Conservation (phyloP, 1,139 yeast genomes). For the Spathaspora sp. region DNA sequence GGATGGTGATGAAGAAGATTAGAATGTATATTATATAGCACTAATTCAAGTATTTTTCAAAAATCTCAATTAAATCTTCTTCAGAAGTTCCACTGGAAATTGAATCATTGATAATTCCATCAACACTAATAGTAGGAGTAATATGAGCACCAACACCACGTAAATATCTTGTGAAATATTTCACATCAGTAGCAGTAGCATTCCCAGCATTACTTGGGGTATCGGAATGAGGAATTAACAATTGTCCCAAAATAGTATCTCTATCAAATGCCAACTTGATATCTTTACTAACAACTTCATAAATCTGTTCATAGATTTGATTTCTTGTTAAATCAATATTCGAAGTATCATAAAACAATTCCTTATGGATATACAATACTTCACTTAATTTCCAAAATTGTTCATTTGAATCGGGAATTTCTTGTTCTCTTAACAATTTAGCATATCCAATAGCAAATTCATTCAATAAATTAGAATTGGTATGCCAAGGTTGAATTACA, state of each 20-base stretch:
- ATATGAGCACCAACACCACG: constrained; percentile 81
- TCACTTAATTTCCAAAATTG: constrained; percentile 65
- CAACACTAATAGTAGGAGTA: constrained; percentile 77
- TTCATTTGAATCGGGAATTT: constrained; percentile 20
- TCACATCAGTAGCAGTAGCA: constrained; percentile 58
- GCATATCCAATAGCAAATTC: constrained; percentile 77
- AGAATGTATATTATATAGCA: constrained; percentile 1
- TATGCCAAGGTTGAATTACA: constrained; percentile 87
- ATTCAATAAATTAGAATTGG: constrained; percentile 62
- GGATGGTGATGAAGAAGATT: constrained; percentile 5
- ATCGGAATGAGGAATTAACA: constrained; percentile 25
- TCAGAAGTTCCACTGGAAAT: constrained; percentile 40
- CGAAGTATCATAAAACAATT: constrained; percentile 61
- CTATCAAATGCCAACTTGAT: constrained; percentile 36
- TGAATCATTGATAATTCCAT: constrained; percentile 55
- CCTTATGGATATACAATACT: constrained; percentile 53
- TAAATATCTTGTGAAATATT: constrained; percentile 69
- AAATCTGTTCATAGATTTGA: constrained; percentile 55
- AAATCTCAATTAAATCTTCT: constrained; percentile 31
- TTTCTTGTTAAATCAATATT: constrained; percentile 54
- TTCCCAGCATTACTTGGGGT: constrained; percentile 56
- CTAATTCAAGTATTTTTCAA: constrained; percentile 19
- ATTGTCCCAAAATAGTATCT: constrained; percentile 34
- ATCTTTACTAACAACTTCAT: constrained; percentile 46
- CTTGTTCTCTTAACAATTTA: constrained; percentile 46